Base-by-base conservation (phyloP, 1,284 basidiomycete species). In the Irpex sp. region DNA sequence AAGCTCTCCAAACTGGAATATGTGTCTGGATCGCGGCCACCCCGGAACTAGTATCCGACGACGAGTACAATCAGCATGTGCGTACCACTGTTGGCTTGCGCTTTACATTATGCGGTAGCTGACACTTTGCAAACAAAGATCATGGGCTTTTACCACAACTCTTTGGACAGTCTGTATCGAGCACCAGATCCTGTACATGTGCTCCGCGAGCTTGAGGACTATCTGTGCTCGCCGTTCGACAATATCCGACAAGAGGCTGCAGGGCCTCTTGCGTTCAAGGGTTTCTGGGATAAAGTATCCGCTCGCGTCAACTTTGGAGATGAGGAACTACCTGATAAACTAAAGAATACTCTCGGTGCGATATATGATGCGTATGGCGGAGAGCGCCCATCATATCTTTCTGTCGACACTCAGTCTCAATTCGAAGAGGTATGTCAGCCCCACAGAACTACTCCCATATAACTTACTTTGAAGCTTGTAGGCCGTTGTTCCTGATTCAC, bases 11-110 rank as follows among this genome's bases (percentile, higher is more conserved):
- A 2, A 53, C 39, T 7, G 53, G 53, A 2, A 26, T 61, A 5
- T 35, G 37, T n/a, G 11, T 21, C 21, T 61, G 60, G 60, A 47
- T 61, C 19, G 13, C 33, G 1, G 53, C 53, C 8, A 36, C 26
- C 2, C 17, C 26, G 4, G 53, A 26, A 7, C 53, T 57, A 4
- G 51, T 61, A 21, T 37, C 53, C 1, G 31, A 33, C 8, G 54
- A 15, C 46, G 60, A 61, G 7, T 61, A 56, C 54, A 50, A 54
- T 15, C 26, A 61, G 11, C 31, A 46, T 35, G 60, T 61, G 26
- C 35, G 59, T 60, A n/a, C 31, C 31, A 33, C 31, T 33, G 31
- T 6, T 33, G 31, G 31, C 46, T 13, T 51, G 8, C 21, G 6
- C 17, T 17, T 46, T 17, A 13, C 43, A 15, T 46, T 46, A 15